Conservation (phyloP, 2,329 filamentous ascomycete genomes). For the Aspergillus sp. region DNA sequence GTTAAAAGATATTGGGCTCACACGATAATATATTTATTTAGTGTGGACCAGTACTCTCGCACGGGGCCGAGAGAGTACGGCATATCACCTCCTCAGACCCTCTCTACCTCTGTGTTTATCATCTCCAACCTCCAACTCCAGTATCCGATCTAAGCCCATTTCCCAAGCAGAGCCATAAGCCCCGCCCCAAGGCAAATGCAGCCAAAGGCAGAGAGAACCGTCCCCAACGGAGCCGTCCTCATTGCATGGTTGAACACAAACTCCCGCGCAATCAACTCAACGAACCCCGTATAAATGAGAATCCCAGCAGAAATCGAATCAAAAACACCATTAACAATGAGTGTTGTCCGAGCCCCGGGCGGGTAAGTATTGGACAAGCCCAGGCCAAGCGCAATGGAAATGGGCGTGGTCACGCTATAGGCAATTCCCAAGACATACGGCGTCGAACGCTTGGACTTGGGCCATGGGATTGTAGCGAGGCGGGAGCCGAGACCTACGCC, state of each 20-base stretch:
- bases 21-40: too few relatives aligned
- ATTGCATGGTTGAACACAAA: constrained; percentile 93
- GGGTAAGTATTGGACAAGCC: constrained; percentile 68
- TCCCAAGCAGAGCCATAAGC: constrained; percentile 79
- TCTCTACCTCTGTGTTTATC: too few relatives aligned
- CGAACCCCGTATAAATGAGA: constrained; percentile 86
- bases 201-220: constrained; percentile 60
- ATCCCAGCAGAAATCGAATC: constrained; percentile 88
- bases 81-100: too few relatives aligned
- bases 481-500: constrained; percentile 85
- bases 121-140: too few relatives aligned
- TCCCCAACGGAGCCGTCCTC: constrained; percentile 69
- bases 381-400: constrained; percentile 81
- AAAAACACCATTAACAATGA: constrained; percentile 84
- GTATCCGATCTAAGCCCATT: constrained; percentile 65
- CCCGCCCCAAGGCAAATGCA: constrained; percentile 72
- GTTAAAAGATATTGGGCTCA: too few relatives aligned
- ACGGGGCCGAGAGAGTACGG: too few relatives aligned
- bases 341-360: constrained; percentile 61
- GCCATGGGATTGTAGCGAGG: constrained; percentile 76
- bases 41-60: not conserved
- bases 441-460: constrained; percentile 65
- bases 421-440: constrained; percentile 72
- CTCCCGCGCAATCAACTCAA: constrained; percentile 92
- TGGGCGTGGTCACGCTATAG: constrained; percentile 78